Conservation (phyloP, 345 rosid species). For the Mangifera indica region DNA sequence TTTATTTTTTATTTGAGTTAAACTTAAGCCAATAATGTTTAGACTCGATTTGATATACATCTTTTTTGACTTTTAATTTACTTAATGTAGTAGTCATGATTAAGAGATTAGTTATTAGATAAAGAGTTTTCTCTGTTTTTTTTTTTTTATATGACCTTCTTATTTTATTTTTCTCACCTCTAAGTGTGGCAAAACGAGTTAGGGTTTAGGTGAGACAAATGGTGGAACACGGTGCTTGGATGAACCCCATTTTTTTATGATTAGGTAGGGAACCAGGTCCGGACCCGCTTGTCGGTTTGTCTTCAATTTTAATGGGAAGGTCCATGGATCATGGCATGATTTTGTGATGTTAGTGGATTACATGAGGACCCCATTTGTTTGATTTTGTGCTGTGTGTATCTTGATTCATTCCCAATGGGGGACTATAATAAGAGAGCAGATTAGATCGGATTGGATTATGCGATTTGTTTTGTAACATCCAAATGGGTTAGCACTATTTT, state of each 20-base stretch:
- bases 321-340: conserved; percentile 13
- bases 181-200: conserved; percentile 16
- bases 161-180: no score
- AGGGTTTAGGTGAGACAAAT: conserved; percentile 20
- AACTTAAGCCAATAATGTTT: no score
- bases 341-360: conserved; percentile 33
- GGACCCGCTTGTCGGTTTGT: conserved; percentile 52
- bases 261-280: conserved; percentile 48
- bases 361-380: conserved; percentile 22
- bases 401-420: neutral
- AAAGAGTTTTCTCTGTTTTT: no score
- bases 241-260: conserved; percentile 49
- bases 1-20: no score
- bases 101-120: no score
- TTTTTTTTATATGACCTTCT: no score
- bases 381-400: neutral
- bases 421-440: neutral
- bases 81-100: no score
- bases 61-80: no score
- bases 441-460: neutral
- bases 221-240: conserved; percentile 30
- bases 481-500: neutral
- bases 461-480: neutral
- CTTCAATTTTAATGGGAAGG: conserved; percentile 27
- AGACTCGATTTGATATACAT: no score